Conservation (phyloP, 2,329 filamentous ascomycete genomes). For the Botrytis fragariae region DNA sequence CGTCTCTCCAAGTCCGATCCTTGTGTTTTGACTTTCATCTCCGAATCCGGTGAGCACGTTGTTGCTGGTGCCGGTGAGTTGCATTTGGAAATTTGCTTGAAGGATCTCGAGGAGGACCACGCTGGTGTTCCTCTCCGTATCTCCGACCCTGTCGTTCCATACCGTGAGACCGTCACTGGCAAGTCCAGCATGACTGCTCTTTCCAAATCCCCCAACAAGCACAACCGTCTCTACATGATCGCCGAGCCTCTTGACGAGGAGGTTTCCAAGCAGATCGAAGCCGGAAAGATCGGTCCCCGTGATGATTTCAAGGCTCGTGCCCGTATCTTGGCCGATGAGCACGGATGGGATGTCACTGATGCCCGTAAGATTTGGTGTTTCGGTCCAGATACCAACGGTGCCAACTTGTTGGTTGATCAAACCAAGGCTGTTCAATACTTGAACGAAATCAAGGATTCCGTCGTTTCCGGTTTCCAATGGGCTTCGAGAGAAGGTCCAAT, state of each 20-base stretch:
- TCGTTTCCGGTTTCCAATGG: slow-evolving; percentile 99
- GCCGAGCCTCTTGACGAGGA: slow-evolving; percentile 92
- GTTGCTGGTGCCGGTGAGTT: slow-evolving; percentile 99
- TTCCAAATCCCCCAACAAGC: slow-evolving; percentile 99
- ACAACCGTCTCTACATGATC: slow-evolving; percentile 99
- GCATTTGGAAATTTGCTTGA: slow-evolving; percentile 99
- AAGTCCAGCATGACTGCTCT: slow-evolving; percentile 93
- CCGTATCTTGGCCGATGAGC: slow-evolving; percentile 92
- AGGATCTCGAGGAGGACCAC: slow-evolving; percentile 99
- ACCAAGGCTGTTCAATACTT: slow-evolving; percentile 99
- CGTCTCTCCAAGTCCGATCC: slow-evolving; percentile 99
- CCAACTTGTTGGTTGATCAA: slow-evolving; percentile 99
- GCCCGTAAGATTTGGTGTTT: slow-evolving; percentile 99
- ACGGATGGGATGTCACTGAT: slow-evolving; percentile 99
- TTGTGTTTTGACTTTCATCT: slow-evolving; percentile 89
- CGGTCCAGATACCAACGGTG: slow-evolving; percentile 93
- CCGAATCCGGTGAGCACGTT: slow-evolving; percentile 94
- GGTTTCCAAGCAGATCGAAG: slow-evolving; percentile 84
- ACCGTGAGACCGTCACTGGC: slow-evolving; percentile 89
- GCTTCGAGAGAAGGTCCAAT: slow-evolving; percentile 95
- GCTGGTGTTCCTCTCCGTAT: slow-evolving; percentile 96
- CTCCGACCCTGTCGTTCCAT: slow-evolving; percentile 96
- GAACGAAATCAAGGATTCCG: slow-evolving; percentile 99
- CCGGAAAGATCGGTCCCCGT: slow-evolving; percentile 87
- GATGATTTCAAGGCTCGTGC: slow-evolving; percentile 99